Evolutionary conservation across 2,329 filamentous ascomycete genomes (phyloP), one percentile per base, ranked within the genome.

Genomic region (Shiraia bambusicola): DNA sequence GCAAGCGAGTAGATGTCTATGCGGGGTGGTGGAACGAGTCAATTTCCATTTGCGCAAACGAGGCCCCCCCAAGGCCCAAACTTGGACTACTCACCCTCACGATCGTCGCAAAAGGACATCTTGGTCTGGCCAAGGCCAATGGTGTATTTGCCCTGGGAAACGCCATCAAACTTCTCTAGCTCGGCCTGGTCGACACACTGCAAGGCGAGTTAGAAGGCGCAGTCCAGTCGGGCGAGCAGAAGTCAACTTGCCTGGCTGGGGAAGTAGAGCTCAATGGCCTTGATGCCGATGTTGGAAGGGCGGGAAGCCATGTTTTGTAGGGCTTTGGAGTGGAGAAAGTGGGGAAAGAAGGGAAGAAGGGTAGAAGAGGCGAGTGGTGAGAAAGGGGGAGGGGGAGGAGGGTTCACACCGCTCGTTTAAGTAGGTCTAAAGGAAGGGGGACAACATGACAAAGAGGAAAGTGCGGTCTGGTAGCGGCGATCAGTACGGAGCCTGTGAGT

Each of bases 41-140:
- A 11, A n/a, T 31, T 22, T 4, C 4, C 19, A 22, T 22, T 22
- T 22, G 4, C 19, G 8, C 30, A 25, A 14, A 16, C 27, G n/a
- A n/a, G 19, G 30, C 16, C 37, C 22, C 28, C 19, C 10, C 9
- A 32, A 14, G 13, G 4, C 28, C 16, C 17, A 12, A 35, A 27
- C 26, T n/a, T n/a, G 14, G 26, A 45, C 19, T n/a, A 55, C 56
- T 54, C 52, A 75, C 73, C 73, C 69, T 77, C 75, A 47, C 75
- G 69, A 62, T 77, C 75, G 63, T 77, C 74, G 63, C 75, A 77
- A 67, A 77, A 77, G 68, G 72, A 75, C 75, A 77, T 77, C 63
- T 73, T 75, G 52, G 74, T 77, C 69, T 77, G 75, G 57, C 75
- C 75, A 47, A 77, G 73, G 46, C 75, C 75, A 67, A 77, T 77